Evolutionary conservation across 257 asterid genomes (phyloP), one percentile per base, ranked within the genome.

Genomic region (Parsonsia alboflavescens): DNA sequence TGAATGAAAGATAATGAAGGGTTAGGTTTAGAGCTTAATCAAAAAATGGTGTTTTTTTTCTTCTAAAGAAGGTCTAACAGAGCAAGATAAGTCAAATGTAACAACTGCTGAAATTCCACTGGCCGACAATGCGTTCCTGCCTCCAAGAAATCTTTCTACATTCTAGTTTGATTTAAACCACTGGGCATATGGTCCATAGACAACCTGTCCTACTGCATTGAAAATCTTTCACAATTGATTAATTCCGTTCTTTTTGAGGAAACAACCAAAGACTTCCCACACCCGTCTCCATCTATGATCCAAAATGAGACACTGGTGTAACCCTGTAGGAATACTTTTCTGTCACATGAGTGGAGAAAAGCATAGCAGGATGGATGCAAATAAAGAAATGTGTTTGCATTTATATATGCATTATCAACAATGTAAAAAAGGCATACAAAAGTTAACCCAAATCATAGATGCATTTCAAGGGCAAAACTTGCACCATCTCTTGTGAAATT

Each of bases 181-280:
- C 65, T 28, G 68, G 68, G 62, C 75, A 75, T 73, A 79, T 50
- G 74, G 83, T 83, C 86, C 78, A 78, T 79, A 68, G 85, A 89
- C 87, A 89, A 85, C 88, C 92, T 88, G 89, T 83, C 87, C 85
- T 75, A 74, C n/a, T n/a, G n/a, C 81, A 74, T 84, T 79, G 78
- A 77, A 82, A 85, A 73, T 21, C 77, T 77, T 81, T 81, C 77
- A 66, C 73, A 79, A 64, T 78, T 77, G 84, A 88, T 71, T 74
- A 11, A 79, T 77, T 77, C 75, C 73, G 78, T 68, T 77, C 26
- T n/a, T 79, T 77, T 83, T 75, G 80, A 78, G 83, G 82, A 81
- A 81, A 82, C 87, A 83, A 80, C 85, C 86, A 81, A 82, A 78
- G 80, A 81, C 86, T 85, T 65, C 75, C 77, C 75, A 68, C 78